A percentile compares a stretch with the other conserved stretches of the same genome.
phyloP scores from a whole-genome alignment of 164 flowering plant genomes.

The Stephania yunnanensis region DNA sequence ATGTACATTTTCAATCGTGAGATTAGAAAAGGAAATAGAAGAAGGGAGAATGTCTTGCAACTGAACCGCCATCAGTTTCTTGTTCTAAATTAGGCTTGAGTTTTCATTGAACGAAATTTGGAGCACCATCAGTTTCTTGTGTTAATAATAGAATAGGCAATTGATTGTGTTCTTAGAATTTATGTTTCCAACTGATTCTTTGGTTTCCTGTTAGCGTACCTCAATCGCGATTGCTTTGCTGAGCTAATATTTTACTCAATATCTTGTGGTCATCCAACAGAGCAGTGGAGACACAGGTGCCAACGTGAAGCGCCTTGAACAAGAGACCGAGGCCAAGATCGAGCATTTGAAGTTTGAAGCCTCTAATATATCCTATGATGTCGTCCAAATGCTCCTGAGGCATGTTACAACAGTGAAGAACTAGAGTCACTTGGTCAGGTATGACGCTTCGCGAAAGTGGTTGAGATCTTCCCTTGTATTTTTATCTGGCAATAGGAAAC shows the following conservation, averaged over 20 bases:
- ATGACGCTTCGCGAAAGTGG: background rate
- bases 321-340: conserved; percentile 70
- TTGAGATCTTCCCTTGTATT: background rate
- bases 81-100: background rate
- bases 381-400: conserved; percentile 77
- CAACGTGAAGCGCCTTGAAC: conserved; percentile 83
- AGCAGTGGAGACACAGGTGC: conserved; percentile 92
- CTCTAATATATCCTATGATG: conserved; percentile 56
- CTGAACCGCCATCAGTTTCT: background rate
- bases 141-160: background rate
- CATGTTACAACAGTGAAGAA: conserved; percentile 74
- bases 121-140: background rate
- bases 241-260: background rate
- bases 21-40: no score
- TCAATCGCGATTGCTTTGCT: background rate
- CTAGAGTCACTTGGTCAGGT: conserved; percentile 20
- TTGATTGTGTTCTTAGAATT: background rate
- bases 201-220: background rate
- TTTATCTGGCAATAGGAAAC: background rate
- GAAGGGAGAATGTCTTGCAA: background rate
- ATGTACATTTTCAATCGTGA: no score
- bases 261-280: conserved; percentile 32
- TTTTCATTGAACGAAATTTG: no score
- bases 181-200: background rate
- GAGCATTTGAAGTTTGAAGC: conserved; percentile 52